Percentiles rank a stretch among this genome's conserved stretches.
Conservation (phyloP, 83 land plant genomes). For the Thuja plicata region DNA sequence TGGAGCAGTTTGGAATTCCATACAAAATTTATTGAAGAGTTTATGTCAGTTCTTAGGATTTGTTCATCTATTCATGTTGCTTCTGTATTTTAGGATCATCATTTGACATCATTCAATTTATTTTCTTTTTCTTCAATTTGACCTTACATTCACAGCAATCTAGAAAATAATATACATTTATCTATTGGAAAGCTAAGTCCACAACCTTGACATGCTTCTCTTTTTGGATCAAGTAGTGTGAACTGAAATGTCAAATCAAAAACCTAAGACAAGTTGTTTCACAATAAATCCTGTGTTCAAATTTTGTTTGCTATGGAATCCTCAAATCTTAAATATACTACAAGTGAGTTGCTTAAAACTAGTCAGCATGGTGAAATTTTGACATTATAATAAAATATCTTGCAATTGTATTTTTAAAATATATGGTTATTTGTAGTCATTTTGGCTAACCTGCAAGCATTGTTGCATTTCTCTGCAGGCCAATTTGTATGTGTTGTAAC, state of each 20-base stretch:
- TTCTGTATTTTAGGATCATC: not conserved
- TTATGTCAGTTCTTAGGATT: not conserved
- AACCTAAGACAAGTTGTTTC: too few species aligned
- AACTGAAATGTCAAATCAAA: too few species aligned
- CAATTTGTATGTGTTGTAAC: not conserved
- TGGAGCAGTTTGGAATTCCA: not conserved
- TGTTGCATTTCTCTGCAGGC: not conserved
- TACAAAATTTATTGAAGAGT: not conserved
- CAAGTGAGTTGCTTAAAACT: not conserved
- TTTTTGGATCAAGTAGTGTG: too few species aligned
- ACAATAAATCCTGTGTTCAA: too few species aligned
- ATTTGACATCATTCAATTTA: not conserved
- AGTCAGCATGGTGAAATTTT: not conserved
- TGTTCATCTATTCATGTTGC: not conserved
- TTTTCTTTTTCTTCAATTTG: not conserved
- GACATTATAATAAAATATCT: not conserved
- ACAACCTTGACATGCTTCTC: too few species aligned
- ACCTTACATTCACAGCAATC: not conserved
- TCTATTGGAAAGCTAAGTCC: too few species aligned
- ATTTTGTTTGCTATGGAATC: too few species aligned
- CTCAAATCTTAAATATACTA: not conserved
- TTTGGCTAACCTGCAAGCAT: not conserved
- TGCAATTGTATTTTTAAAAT: not conserved
- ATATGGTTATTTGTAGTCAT: not conserved
- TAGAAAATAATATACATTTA: not conserved